Percentiles rank a stretch among this genome's conserved stretches.
phyloP scores from a whole-genome alignment of 169 alveolate species.

The Eimeria tenella region DNA sequence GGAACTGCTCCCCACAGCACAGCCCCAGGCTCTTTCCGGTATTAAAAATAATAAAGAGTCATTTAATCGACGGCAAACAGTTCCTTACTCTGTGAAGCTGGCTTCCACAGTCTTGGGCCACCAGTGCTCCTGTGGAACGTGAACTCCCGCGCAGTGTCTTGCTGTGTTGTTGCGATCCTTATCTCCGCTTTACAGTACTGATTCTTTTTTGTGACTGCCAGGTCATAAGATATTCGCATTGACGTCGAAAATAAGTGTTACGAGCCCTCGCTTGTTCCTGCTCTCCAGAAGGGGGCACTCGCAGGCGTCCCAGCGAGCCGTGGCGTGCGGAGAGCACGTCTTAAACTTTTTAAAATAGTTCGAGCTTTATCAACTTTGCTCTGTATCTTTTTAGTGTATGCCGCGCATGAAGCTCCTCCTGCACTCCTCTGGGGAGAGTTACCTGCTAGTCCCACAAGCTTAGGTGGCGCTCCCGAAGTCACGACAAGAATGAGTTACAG shows the following conservation, averaged over 20 bases:
- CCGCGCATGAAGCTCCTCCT: background rate
- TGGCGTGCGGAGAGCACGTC: too few relatives aligned
- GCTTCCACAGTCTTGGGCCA: background rate
- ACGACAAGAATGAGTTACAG: background rate
- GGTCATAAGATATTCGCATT: background rate
- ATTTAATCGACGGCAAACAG: background rate
- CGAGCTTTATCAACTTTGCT: background rate
- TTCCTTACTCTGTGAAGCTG: background rate
- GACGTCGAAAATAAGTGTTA: background rate
- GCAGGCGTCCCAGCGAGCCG: too few relatives aligned
- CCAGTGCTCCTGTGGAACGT: background rate
- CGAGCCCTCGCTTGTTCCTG: background rate
- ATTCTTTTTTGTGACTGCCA: background rate
- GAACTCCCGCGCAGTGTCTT: background rate
- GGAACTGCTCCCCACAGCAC: slow-evolving; percentile 9
- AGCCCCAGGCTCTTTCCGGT: slow-evolving; percentile 8
- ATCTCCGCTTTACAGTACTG: background rate
- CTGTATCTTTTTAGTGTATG: background rate
- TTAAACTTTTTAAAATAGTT: background rate
- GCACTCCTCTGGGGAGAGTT: background rate
- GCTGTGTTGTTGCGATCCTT: background rate
- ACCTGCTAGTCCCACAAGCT: background rate
- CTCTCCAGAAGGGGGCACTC: background rate
- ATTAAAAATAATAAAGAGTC: background rate
- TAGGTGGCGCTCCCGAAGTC: background rate